Evolutionary conservation across 2,329 filamentous ascomycete genomes (phyloP), one percentile per base, ranked within the genome.

Genomic region (Aureobasidium uvarum): DNA sequence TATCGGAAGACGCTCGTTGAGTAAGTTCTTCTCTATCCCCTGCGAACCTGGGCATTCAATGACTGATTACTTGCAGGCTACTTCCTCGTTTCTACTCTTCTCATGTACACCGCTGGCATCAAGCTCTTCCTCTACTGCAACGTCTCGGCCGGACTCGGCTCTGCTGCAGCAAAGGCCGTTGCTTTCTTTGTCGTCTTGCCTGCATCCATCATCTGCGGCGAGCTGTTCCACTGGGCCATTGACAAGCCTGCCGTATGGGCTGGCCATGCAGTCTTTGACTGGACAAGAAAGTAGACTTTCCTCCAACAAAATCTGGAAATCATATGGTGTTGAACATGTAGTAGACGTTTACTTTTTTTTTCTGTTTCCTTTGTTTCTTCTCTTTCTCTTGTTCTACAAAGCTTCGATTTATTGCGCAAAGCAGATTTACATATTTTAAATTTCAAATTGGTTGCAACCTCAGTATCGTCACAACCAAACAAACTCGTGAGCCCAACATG

Each of bases 1-100:
- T 41, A 66, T 81, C 5, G 80, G 80, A 16, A 75, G 70, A 60
- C 71, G 80, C 59, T 79, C 78, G 18, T 75, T 80, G 63, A 80
- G 79, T 81, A 74, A 74, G 78, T 73, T n/a, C n/a, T n/a, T n/a
- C n/a, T n/a, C n/a, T n/a, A n/a, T n/a, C n/a, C n/a, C n/a, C n/a
- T n/a, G n/a, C n/a, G n/a, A n/a, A n/a, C n/a, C n/a, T n/a, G n/a
- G n/a, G n/a, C n/a, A n/a, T n/a, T n/a, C n/a, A n/a, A n/a, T n/a
- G n/a, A n/a, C n/a, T n/a, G n/a, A n/a, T 5, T 33, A 33, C 10
- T 8, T 33, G 6, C 31, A 74, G 72, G 72, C 41, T 67, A 73
- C 18, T 74, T 72, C 63, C 64, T 71, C 4, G 71, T 70, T 0
- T 71, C 72, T 33, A 70, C 68, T 48, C 69, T 73, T 16, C 54